These are phyloP conservation scores for Colletotrichum phormii DNA, from an alignment of 2,329 filamentous ascomycete species.

Conservation along the genomic window DNA sequence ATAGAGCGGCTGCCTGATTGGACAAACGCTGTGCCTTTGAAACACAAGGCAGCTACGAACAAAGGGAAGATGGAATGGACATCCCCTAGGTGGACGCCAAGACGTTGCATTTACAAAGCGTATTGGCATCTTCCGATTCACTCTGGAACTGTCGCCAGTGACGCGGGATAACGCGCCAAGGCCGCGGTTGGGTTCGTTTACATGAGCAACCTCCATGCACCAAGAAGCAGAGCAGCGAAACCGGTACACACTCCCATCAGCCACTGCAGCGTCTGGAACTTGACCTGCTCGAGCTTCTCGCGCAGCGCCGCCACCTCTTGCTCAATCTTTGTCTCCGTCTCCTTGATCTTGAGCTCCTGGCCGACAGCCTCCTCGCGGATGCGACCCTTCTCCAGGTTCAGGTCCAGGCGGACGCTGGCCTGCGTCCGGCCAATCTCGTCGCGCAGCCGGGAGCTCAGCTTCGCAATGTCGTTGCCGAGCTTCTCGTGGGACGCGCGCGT, in stretches of 20 bases:
- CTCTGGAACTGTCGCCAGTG: neutral
- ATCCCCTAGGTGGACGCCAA: neutral
- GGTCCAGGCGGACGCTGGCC: slow-evolving; percentile 88
- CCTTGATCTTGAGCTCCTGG: slow-evolving; percentile 98
- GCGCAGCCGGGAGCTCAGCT: slow-evolving; percentile 87
- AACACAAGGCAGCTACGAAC: neutral
- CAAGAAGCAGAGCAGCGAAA: slow-evolving; percentile 74
- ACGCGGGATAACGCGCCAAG: neutral
- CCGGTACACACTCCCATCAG: slow-evolving; percentile 86
- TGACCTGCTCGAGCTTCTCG: slow-evolving; percentile 95
- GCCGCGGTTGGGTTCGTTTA: slow-evolving; percentile 46
- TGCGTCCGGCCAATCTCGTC: slow-evolving; percentile 97
- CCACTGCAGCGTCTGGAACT: slow-evolving; percentile 98
- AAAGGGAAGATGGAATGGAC: neutral
- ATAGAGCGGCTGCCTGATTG: neutral
- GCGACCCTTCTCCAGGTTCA: slow-evolving; percentile 96
- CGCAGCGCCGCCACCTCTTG: slow-evolving; percentile 92
- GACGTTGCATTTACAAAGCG: neutral
- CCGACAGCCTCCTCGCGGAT: slow-evolving; percentile 96
- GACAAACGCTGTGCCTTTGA: neutral
- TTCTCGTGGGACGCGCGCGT: slow-evolving; percentile 92
- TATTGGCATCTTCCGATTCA: neutral
- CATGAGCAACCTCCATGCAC: slow-evolving; percentile 79
- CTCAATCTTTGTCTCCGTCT: slow-evolving; percentile 98
- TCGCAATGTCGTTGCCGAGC: slow-evolving; percentile 93